phyloP scores from a whole-genome alignment of 2,329 filamentous ascomycete species.

The Fusarium drepaniforme region DNA sequence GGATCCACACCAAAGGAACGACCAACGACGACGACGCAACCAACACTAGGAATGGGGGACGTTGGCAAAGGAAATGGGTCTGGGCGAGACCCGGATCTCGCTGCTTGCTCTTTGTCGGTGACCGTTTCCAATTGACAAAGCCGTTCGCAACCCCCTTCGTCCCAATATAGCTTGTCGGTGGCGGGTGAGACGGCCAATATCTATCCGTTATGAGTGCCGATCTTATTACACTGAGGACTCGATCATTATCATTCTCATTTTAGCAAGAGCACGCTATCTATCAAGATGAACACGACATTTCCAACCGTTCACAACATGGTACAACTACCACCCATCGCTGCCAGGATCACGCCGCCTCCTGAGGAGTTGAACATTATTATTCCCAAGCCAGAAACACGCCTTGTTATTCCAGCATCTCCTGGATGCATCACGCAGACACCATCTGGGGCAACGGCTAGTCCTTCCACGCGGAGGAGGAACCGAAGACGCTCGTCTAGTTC shows the following conservation, averaged over 20 bases:
- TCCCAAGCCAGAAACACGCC: constrained; percentile 13
- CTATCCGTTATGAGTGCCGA: constrained; percentile 16
- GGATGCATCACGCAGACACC: constrained; percentile 15
- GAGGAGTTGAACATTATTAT: constrained; percentile 26
- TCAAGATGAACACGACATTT: constrained; percentile 31
- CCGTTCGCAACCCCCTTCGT: constrained; percentile 20
- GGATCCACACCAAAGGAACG: constrained; percentile 26
- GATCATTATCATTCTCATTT: constrained; percentile 2
- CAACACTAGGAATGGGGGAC: constrained; percentile 12
- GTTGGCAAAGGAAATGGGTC: constrained; percentile 10
- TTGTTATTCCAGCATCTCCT: constrained; percentile 19
- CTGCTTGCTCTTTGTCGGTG: constrained; percentile 31
- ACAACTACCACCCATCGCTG: constrained; percentile 32
- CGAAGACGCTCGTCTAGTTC: constrained; percentile 30
- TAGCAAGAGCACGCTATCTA: constrained; percentile 11
- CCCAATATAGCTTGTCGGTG: constrained; percentile 21
- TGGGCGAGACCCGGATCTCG: constrained; percentile 20
- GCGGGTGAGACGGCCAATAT: constrained; percentile 27
- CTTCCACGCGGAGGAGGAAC: constrained; percentile 8
- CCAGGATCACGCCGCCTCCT: constrained; percentile 32
- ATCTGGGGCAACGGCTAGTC: neutral
- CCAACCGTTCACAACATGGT: constrained; percentile 17
- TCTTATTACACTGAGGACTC: neutral
- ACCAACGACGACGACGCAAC: constrained; percentile 21
- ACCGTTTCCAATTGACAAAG: constrained; percentile 36